phyloP scores from a whole-genome alignment of 768 basidiomycete genomes.

The Agrocybe chaxingu region DNA sequence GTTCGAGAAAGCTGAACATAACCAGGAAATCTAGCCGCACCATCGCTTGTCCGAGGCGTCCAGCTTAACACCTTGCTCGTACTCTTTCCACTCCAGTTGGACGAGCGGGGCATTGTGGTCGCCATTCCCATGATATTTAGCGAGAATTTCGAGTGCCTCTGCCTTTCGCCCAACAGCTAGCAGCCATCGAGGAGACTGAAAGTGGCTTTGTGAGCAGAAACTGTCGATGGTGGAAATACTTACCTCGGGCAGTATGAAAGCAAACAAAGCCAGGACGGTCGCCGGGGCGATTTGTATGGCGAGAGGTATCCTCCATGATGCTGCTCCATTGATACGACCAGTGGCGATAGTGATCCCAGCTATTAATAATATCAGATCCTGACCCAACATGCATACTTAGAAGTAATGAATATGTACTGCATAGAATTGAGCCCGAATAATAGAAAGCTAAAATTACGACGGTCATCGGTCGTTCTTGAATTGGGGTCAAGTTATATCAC shows the following conservation, averaged over 20 bases:
- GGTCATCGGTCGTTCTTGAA: slow-evolving; percentile 3
- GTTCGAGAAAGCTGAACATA: background rate
- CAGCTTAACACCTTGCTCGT: slow-evolving; percentile 44
- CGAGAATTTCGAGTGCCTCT: slow-evolving; percentile 44
- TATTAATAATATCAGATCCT: slow-evolving; percentile 7
- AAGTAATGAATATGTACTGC: slow-evolving; percentile 25
- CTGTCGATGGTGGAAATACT: background rate
- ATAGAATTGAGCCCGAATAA: slow-evolving; percentile 40
- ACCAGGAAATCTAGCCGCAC: slow-evolving; percentile 24
- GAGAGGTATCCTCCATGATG: slow-evolving; percentile 49
- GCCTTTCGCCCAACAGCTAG: slow-evolving; percentile 45
- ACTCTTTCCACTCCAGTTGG: slow-evolving; percentile 47
- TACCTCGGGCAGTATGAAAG: slow-evolving; percentile 36
- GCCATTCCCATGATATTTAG: slow-evolving; percentile 51
- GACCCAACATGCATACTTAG: background rate
- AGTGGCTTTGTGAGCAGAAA: background rate
- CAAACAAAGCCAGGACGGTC: slow-evolving; percentile 29
- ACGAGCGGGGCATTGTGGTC: slow-evolving; percentile 49
- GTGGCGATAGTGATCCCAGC: slow-evolving; percentile 44
- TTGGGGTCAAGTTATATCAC: slow-evolving; percentile 13
- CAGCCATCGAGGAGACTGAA: slow-evolving; percentile 52
- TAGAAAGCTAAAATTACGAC: slow-evolving; percentile 34
- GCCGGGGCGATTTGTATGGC: slow-evolving; percentile 51
- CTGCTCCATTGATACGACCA: slow-evolving; percentile 28
- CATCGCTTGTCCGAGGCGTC: slow-evolving; percentile 57